Evolutionary conservation across 1,284 basidiomycete species (phyloP).

Genomic region (Ustilago sp.): DNA sequence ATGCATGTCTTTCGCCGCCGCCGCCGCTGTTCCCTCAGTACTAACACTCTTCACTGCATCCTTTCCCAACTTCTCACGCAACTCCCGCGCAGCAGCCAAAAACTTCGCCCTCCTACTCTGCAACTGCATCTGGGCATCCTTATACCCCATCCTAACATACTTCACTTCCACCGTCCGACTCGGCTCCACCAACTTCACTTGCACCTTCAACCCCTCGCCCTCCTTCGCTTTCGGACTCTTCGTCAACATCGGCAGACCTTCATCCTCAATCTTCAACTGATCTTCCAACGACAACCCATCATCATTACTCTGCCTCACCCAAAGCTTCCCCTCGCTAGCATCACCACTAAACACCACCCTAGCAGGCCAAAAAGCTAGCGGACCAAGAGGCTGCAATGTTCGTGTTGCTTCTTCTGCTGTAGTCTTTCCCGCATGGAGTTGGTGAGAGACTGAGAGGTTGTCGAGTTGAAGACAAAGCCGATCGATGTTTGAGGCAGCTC

Average conservation of each 20-base stretch:
- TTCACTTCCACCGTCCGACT: conserved; percentile 32
- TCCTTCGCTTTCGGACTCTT: not conserved
- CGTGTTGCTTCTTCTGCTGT: conserved; percentile 11
- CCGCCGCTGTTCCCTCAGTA: not conserved
- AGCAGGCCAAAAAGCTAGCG: conserved; percentile 46
- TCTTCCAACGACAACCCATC: conserved; percentile 21
- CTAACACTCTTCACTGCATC: too few relatives aligned
- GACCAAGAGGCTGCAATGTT: conserved; percentile 35
- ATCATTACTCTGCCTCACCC: conserved; percentile 14
- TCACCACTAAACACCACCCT: conserved; percentile 3
- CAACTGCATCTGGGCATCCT: conserved; percentile 33
- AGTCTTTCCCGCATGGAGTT: conserved; percentile 6
- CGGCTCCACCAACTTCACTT: conserved; percentile 16
- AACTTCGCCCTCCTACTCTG: conserved; percentile 19
- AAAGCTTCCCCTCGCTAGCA: conserved; percentile 12
- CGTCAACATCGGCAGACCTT: conserved; percentile 21
- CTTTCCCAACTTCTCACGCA: conserved; percentile 10
- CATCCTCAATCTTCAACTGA: conserved; percentile 25
- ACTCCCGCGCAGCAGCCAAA: not conserved
- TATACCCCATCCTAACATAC: conserved; percentile 9
- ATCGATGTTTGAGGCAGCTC: conserved; percentile 18
- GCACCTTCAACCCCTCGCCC: not conserved
- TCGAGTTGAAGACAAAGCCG: conserved; percentile 42
- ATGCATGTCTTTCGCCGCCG: conserved; percentile 4
- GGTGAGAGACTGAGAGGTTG: conserved; percentile 29